Conservation (phyloP, 768 basidiomycete species). For the Krasilnikovozyma curviuscula region DNA sequence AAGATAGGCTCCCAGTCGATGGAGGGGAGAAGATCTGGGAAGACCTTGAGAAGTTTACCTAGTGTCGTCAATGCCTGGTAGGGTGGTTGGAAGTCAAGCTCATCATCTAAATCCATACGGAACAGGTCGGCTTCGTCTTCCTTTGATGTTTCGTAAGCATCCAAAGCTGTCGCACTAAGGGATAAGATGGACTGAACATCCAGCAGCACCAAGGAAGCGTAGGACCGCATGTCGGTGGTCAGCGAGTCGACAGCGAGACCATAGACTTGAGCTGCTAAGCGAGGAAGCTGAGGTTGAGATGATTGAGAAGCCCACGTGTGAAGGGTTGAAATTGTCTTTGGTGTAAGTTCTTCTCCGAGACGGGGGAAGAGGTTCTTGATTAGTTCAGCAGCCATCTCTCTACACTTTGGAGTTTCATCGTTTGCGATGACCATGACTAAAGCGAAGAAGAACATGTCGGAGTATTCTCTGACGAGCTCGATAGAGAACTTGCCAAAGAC, state of each 20-base stretch:
- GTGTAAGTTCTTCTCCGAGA: slow-evolving; percentile 41
- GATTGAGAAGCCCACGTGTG: slow-evolving; percentile 57
- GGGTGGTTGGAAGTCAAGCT: slow-evolving; percentile 58
- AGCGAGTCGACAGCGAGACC: slow-evolving; percentile 59
- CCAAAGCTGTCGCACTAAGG: slow-evolving; percentile 17
- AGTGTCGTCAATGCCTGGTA: slow-evolving; percentile 59
- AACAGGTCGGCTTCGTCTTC: slow-evolving; percentile 25
- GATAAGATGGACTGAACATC: slow-evolving; percentile 9
- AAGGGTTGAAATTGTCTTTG: slow-evolving; percentile 45
- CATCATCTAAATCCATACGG: slow-evolving; percentile 24
- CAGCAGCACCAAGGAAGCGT: slow-evolving; percentile 10
- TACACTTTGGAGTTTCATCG: slow-evolving; percentile 73
- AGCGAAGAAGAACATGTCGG: slow-evolving; percentile 74
- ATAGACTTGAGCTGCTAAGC: slow-evolving; percentile 63
- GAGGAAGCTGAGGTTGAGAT: slow-evolving; percentile 40
- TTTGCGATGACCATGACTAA: slow-evolving; percentile 86
- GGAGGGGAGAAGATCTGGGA: slow-evolving; percentile 24
- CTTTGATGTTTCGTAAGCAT: slow-evolving; percentile 27
- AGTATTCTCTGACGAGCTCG: slow-evolving; percentile 52
- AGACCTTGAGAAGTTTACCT: slow-evolving; percentile 38
- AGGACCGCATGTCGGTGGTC: slow-evolving; percentile 21
- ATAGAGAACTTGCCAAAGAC: slow-evolving; percentile 66
- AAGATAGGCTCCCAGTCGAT: slow-evolving; percentile 42
- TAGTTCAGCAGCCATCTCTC: slow-evolving; percentile 68
- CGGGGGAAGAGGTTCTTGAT: slow-evolving; percentile 56